Percentiles rank a stretch among this genome's conserved stretches.
Evolutionary conservation across 2,329 filamentous ascomycete species (phyloP).

Genomic region (Celoporthe dispersa): DNA sequence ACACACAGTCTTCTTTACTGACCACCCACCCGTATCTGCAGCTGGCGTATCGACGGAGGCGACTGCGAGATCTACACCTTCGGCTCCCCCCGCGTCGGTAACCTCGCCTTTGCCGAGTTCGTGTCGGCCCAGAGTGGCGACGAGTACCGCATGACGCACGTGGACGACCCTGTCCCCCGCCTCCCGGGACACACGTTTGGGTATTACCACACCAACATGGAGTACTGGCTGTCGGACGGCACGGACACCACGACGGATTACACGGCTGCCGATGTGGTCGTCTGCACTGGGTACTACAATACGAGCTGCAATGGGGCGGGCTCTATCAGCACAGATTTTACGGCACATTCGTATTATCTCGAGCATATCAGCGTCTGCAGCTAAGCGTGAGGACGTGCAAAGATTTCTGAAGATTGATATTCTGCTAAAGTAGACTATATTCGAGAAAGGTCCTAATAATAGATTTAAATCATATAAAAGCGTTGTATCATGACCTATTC

Average conservation of each 20-base stretch:
- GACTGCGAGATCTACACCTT: constrained; percentile 36
- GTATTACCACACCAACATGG: constrained; percentile 23
- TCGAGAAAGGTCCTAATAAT: too few species aligned
- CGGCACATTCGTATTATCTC: constrained; percentile 56
- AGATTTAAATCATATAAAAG: too few species aligned
- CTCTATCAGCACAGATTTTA: constrained; percentile 47
- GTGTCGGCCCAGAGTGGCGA: constrained; percentile 32
- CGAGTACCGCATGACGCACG: constrained; percentile 28
- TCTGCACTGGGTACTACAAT: constrained; percentile 55
- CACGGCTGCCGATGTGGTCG: constrained; percentile 46
- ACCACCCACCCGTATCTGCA: not conserved
- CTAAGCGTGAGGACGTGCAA: not conserved
- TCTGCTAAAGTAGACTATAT: too few species aligned
- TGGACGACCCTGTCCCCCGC: constrained; percentile 29
- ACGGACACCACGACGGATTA: constrained; percentile 16
- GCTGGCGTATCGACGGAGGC: constrained; percentile 23
- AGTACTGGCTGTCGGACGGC: constrained; percentile 25
- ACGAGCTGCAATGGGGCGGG: constrained; percentile 53
- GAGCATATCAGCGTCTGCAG: constrained; percentile 38
- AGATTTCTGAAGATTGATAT: too few species aligned
- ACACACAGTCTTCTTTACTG: not conserved
- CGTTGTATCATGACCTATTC: too few species aligned
- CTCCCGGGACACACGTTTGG: constrained; percentile 25
- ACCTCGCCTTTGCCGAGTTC: constrained; percentile 35
- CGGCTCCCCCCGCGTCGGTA: constrained; percentile 39